These are phyloP conservation scores for Phytopythium cucurbitacearum DNA, from an alignment of 352 stramenopile species.

Conservation along the genomic window DNA sequence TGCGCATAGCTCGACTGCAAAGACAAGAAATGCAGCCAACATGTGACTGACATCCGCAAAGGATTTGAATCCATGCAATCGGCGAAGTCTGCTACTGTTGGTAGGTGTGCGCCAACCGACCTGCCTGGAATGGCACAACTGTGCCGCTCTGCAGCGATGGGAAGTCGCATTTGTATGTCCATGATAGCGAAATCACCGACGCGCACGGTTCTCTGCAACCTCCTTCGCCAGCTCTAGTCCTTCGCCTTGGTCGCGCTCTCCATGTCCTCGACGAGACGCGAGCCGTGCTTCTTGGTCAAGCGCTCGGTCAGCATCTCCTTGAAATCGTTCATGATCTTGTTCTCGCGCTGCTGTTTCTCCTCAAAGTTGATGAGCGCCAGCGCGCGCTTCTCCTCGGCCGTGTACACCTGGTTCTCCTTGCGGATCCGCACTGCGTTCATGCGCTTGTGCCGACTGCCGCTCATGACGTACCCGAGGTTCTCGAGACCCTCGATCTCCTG, in stretches of 20 bases:
- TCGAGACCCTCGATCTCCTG: slow-evolving; percentile 97
- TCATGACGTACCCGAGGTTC: slow-evolving; percentile 96
- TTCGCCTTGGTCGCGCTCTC: slow-evolving; percentile 47
- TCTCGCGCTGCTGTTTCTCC: slow-evolving; percentile 98
- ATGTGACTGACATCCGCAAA: neutral
- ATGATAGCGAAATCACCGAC: too few species aligned
- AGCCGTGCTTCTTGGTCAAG: slow-evolving; percentile 86
- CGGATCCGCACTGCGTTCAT: slow-evolving; percentile 99
- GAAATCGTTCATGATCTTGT: slow-evolving; percentile 97
- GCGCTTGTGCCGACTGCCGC: slow-evolving; percentile 93
- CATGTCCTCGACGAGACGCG: slow-evolving; percentile 84
- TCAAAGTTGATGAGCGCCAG: slow-evolving; percentile 98
- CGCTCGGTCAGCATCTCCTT: slow-evolving; percentile 89
- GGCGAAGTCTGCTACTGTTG: too few species aligned
- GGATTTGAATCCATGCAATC: too few species aligned
- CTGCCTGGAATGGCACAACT: too few species aligned
- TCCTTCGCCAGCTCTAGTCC: neutral
- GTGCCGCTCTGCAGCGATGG: too few species aligned
- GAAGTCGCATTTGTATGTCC: too few species aligned
- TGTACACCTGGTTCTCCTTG: slow-evolving; percentile 99
- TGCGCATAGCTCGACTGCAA: neutral
- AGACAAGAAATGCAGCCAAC: neutral
- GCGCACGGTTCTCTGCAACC: neutral
- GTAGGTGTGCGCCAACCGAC: too few species aligned
- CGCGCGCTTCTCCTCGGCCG: slow-evolving; percentile 96